Base-by-base conservation (phyloP, 177 flowering plant species). In the Vitis hybrid region DNA sequence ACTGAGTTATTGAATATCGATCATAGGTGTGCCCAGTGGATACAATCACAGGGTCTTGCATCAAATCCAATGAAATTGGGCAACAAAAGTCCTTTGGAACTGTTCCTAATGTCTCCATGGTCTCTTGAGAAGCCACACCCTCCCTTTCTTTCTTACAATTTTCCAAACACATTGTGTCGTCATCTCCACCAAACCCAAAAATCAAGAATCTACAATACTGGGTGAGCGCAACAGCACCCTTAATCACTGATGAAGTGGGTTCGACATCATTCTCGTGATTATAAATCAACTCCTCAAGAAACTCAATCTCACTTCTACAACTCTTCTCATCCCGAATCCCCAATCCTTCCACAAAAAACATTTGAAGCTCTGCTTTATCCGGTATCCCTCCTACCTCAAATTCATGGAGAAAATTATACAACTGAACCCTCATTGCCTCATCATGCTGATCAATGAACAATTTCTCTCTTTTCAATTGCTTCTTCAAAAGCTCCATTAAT, bases 1-100 rank as follows among this genome's bases (percentile, higher is more conserved):
- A 95, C 66, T 89, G 79, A 1, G 84, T 1, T 35, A 95, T 95
- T 0, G 92, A 90, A 46, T 76, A 24, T 18, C 96, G 89, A 72
- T 95, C 99, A 70, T 89, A 93, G 0, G 97, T 94, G 83, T 93
- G 98, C 19, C 99, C 99, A 0, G 98, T 94, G 0, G 91, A 87
- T 3, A 91, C 71, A 2, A 88, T 89, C 62, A 96, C 99, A 0
- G 99, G 99, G 72, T 96, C 98, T 55, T 70, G 77, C 99, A 96
- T 96, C 91, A 96, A 74, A 70, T 96, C 99, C 73, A 96, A 71
- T 0, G 97, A 80, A 49, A 96, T 91, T 0, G 98, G 94, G 74
- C 98, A 96, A 70, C 89, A 83, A 71, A 93, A 96, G 64, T 96
- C 99, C 76, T 83, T 86, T 0, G 98, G 99, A 48, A 89, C 67